These are phyloP conservation scores for Lophiostoma macrostomum DNA, from an alignment of 495 filamentous ascomycete species.

Conservation along the genomic window DNA sequence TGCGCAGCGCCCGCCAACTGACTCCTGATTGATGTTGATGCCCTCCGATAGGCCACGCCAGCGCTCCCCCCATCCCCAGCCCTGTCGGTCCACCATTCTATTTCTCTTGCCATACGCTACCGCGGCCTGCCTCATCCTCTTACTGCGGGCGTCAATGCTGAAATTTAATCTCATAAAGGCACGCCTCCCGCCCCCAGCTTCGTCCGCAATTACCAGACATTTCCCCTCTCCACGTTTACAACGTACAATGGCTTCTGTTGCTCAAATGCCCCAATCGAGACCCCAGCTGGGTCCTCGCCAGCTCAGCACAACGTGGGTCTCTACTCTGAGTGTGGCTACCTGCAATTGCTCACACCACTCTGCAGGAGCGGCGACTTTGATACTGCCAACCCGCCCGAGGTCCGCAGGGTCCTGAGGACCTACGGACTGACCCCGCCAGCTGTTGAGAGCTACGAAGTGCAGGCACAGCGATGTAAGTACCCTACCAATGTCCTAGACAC, in stretches of 20 bases:
- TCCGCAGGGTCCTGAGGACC: constrained; percentile 66
- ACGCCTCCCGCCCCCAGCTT: constrained; percentile 6
- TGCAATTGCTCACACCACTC: constrained; percentile 18
- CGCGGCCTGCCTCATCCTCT: constrained; percentile 9
- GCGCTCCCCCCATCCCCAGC: constrained; percentile 6
- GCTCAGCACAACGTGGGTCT: constrained; percentile 32
- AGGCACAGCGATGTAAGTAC: constrained; percentile 63
- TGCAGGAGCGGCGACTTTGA: constrained; percentile 48
- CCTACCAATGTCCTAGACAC: neutral
- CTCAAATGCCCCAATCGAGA: constrained; percentile 36
- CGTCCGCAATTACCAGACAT: neutral
- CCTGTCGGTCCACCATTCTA: constrained; percentile 9
- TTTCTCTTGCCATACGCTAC: constrained; percentile 33
- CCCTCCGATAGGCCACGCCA: constrained; percentile 18
- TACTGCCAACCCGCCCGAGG: constrained; percentile 60
- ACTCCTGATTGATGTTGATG: constrained; percentile 7
- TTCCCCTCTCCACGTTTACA: neutral
- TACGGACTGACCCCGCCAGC: constrained; percentile 70
- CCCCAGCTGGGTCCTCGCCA: constrained; percentile 18
- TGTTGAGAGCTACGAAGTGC: constrained; percentile 66
- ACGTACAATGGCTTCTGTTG: constrained; percentile 31
- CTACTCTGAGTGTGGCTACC: neutral
- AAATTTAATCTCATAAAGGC: constrained; percentile 30
- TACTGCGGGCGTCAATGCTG: constrained; percentile 26
- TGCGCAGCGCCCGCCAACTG: constrained; percentile 4